Percentiles rank a stretch among this genome's conserved stretches.
phyloP scores from a whole-genome alignment of 2,329 filamentous ascomycete species.

The Diaporthe citrichinensis region DNA sequence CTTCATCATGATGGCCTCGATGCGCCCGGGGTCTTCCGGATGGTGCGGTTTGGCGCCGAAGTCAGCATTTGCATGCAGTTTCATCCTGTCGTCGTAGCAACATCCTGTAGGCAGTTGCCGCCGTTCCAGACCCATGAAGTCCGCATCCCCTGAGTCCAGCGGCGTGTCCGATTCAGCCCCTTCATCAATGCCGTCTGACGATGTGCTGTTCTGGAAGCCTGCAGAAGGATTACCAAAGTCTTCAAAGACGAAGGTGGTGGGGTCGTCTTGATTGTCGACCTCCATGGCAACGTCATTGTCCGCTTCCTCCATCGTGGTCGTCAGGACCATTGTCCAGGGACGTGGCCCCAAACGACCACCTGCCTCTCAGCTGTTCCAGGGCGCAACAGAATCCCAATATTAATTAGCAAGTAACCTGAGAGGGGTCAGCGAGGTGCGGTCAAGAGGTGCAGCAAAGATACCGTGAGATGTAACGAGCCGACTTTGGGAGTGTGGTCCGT shows the following conservation, averaged over 20 bases:
- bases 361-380: not conserved
- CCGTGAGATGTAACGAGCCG: not conserved
- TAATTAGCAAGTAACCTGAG: not conserved
- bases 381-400: not conserved
- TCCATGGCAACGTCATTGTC: slow-evolving; percentile 55
- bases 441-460: not conserved
- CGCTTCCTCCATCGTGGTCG: slow-evolving; percentile 44
- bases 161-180: slow-evolving; percentile 48
- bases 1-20: slow-evolving; percentile 92
- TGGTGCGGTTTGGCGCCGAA: slow-evolving; percentile 83
- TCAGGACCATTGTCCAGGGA: slow-evolving; percentile 29
- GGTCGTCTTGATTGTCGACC: slow-evolving; percentile 58
- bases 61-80: slow-evolving; percentile 90
- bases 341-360: slow-evolving; percentile 14
- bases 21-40: slow-evolving; percentile 92
- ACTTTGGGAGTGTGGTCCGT: not conserved
- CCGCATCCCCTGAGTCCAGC: slow-evolving; percentile 47
- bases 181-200: slow-evolving; percentile 53
- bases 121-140: slow-evolving; percentile 51
- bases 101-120: slow-evolving; percentile 78
- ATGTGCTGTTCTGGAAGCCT: slow-evolving; percentile 37
- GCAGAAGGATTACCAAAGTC: slow-evolving; percentile 51
- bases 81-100: slow-evolving; percentile 96
- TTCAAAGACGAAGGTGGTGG: slow-evolving; percentile 54
- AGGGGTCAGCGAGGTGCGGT: not conserved